These are phyloP conservation scores for Acanthamoeba healyi DNA, from an alignment of 208 protist genomes.

Conservation along the genomic window DNA sequence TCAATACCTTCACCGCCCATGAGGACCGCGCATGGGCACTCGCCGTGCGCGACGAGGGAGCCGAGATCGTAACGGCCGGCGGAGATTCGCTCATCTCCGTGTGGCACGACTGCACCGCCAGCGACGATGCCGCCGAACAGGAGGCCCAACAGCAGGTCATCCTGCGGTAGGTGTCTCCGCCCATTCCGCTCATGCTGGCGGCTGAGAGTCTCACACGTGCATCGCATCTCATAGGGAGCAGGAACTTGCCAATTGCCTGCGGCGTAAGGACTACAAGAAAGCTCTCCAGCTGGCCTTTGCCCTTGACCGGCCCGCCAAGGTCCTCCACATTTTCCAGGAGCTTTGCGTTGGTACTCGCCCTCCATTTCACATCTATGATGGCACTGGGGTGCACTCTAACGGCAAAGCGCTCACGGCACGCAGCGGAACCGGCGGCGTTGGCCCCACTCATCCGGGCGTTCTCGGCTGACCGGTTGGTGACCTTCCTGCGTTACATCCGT, in stretches of 20 bases:
- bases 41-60: constrained; percentile 72
- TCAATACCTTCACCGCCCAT: constrained; percentile 86
- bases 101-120: constrained; percentile 83
- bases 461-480: constrained; percentile 17
- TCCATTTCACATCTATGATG: background rate
- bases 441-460: background rate
- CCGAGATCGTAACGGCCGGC: constrained; percentile 80
- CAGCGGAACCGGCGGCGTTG: background rate
- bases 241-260: constrained; percentile 78
- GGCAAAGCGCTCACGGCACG: no score
- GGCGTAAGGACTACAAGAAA: constrained; percentile 76
- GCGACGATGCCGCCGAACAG: constrained; percentile 53
- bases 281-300: constrained; percentile 82
- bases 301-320: constrained; percentile 79
- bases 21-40: constrained; percentile 87
- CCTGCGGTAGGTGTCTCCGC: constrained; percentile 55
- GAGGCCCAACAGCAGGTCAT: constrained; percentile 73
- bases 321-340: constrained; percentile 77
- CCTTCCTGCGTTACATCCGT: constrained; percentile 73
- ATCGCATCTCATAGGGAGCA: constrained; percentile 77
- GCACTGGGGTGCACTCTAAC: background rate
- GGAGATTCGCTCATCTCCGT: constrained; percentile 81
- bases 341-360: background rate
- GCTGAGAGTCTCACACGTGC: no score
- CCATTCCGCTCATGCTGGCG: no score